Base-by-base conservation (phyloP, 306 rosid species). In the Mimosa bimucronata region DNA sequence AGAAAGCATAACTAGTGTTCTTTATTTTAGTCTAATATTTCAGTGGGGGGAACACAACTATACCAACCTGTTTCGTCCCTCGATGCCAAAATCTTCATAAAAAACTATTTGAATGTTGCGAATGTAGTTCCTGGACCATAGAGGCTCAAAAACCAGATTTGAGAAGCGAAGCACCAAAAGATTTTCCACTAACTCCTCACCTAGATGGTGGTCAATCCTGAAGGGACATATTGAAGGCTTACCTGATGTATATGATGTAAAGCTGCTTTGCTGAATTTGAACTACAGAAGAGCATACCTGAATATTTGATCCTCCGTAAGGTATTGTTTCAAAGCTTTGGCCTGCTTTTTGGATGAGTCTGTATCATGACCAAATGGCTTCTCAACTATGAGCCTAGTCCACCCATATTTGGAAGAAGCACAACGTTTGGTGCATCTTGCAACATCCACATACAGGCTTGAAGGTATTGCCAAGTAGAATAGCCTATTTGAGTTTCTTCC, bases 341-440 rank as follows among this genome's bases (percentile, higher is more conserved):
- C 88, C 61, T 84, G 87, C 76, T 86, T 88, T 37, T 85, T 78
- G 23, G 94, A 90, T 26, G 94, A 88, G 38, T 85, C 76, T 14
- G 86, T 77, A 52, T 90, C 90, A 52, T 88, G 88, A 34, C 90
- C 94, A 80, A 90, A 90, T 67, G 92, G 92, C 84, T 90, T 90
- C 78, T 90, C 94, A n/a, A 88, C 88, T 77, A 90, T 88, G 66
- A 90, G 84, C 82, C 94, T 85, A 9, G 89, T 90, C 92, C 94
- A 88, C 76, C 94, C 90, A 71, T 67, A 81, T 52, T 7, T 77
- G 41, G 94, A 90, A 81, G 94, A 90, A 38, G 92, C 92, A 64
- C 68, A 42, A n/a, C 77, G 83, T 61, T 86, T 90, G 70, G 89
- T 90, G 83, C 83, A 86, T 81, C 75, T 86, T 57, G 80, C 92